Conservation (phyloP, 2,329 filamentous ascomycete genomes). For the Conoideocrella luteorostrata region DNA sequence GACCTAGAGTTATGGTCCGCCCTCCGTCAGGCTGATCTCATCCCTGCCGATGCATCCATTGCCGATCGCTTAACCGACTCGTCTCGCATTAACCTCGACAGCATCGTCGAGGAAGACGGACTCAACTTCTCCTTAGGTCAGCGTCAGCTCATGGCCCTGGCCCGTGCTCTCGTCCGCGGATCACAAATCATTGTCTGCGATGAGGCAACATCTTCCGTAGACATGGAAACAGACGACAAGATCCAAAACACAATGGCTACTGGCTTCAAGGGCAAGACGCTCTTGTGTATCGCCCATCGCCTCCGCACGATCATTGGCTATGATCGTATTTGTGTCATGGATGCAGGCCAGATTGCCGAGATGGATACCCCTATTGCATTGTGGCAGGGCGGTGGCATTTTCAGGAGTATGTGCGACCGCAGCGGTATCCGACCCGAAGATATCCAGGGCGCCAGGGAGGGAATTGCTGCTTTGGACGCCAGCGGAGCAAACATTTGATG, state of each 20-base stretch:
- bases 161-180: conserved; percentile 79
- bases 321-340: conserved; percentile 96
- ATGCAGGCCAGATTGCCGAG: conserved; percentile 80
- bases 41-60: conserved; percentile 54
- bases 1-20: conserved; percentile 75
- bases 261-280: conserved; percentile 78
- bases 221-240: conserved; percentile 95
- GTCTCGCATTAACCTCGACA: conserved; percentile 72
- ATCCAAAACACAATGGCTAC: conserved; percentile 84
- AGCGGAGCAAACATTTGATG: too few species aligned
- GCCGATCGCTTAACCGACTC: conserved; percentile 71
- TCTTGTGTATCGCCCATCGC: conserved; percentile 88
- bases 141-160: conserved; percentile 90
- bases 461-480: conserved; percentile 18
- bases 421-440: conserved; percentile 65
- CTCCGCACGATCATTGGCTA: conserved; percentile 90
- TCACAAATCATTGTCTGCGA: conserved; percentile 94
- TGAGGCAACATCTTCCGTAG: conserved; percentile 87
- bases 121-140: conserved; percentile 94
- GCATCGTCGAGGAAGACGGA: conserved; percentile 83
- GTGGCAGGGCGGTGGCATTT: conserved; percentile 71
- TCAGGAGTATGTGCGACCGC: conserved; percentile 82
- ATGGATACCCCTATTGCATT: conserved; percentile 69
- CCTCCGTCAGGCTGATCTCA: conserved; percentile 68
- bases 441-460: conserved; percentile 38